Evolutionary conservation across 176 grass and related monocot species (phyloP), one percentile per base, ranked within the genome.

Genomic region (Cenchrus purpureus): DNA sequence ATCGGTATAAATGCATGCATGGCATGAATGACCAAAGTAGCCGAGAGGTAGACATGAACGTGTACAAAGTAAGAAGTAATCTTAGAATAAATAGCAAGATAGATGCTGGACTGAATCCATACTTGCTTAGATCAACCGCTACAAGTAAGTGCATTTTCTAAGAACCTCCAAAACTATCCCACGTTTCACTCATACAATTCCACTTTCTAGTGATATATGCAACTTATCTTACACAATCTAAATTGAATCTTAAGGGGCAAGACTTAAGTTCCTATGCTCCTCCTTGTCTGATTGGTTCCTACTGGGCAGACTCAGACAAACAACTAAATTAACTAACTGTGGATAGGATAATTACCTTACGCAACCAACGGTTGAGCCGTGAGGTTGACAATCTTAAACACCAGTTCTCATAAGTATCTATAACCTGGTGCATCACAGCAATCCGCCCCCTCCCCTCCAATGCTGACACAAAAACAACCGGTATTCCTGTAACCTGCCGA

Each of bases 401-500:
- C 97, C 97, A 98, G 65, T 92, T 95, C 83, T 89, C 81, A 65
- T 94, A 98, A 42, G 87, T 90, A 76, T 98, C 93, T 76, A 95
- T 73, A 87, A 98, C 91, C 84, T 95, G 86, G 53, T 1, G 88
- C 97, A 98, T 95, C 65, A 98, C 91, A 84, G 91, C 76, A 45
- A 92, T 13, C 46, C 93, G 77, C 13, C 93, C 91, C 78, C 66
- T 92, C 60, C 96, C 93, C 80, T 98, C 96, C 72, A 98, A 44
- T 45, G 96, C 96, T n/a, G 96, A 98, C 91, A 95, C 83, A 84
- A 98, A 98, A 29, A 98, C 89, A 86, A 95, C 96, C 2, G 93
- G 96, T 89, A 98, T 98, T 43, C 93, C 93, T 42, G 91, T 87
- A 77, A 98, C 83, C 96, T 95, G 84, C 12, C 59, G n/a, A 71